phyloP scores from a whole-genome alignment of 352 stramenopile species.

The Phytopythium aichiense region DNA sequence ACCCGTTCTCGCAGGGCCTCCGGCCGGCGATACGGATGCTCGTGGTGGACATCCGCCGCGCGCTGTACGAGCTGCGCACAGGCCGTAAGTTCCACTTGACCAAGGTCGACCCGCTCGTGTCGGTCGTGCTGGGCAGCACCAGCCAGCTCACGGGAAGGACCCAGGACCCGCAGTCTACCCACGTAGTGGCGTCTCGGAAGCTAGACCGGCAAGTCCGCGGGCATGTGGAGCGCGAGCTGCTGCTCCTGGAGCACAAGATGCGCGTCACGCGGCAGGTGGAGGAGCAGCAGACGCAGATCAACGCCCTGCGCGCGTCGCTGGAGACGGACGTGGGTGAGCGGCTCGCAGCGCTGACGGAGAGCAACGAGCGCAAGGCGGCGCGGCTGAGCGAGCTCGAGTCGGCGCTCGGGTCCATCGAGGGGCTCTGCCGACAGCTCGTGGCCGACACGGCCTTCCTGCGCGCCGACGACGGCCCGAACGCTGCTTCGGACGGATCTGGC shows the following conservation, averaged over 20 bases:
- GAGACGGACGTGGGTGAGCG: conserved; percentile 44
- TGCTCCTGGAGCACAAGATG: conserved; percentile 20
- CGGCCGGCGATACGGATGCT: conserved; percentile 23
- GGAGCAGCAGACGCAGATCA: conserved; percentile 46
- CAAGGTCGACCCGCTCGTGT: conserved; percentile 54
- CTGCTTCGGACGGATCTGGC: neutral
- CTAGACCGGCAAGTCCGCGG: conserved; percentile 41
- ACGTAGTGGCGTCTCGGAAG: conserved; percentile 33
- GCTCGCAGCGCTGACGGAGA: conserved; percentile 43
- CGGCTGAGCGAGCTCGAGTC: conserved; percentile 59
- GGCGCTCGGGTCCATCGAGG: conserved; percentile 56
- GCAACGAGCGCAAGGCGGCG: conserved; percentile 48
- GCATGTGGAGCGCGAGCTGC: conserved; percentile 26
- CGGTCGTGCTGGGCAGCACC: conserved; percentile 6
- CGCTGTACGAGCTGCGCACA: conserved; percentile 37
- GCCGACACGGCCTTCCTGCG: conserved; percentile 39
- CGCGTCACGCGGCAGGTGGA: conserved; percentile 26
- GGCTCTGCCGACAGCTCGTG: conserved; percentile 62
- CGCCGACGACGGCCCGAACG: conserved; percentile 20
- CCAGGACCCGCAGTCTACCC: neutral
- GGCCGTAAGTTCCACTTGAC: conserved; percentile 33
- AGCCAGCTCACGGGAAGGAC: conserved; percentile 1
- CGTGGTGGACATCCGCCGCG: conserved; percentile 37
- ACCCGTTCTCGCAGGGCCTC: conserved; percentile 58
- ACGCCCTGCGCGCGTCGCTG: conserved; percentile 27